Percentiles rank a stretch among this genome's conserved stretches.
These are phyloP conservation scores for Lachnellula subtilissima DNA, from an alignment of 2,329 filamentous ascomycete genomes.

Conservation along the genomic window DNA sequence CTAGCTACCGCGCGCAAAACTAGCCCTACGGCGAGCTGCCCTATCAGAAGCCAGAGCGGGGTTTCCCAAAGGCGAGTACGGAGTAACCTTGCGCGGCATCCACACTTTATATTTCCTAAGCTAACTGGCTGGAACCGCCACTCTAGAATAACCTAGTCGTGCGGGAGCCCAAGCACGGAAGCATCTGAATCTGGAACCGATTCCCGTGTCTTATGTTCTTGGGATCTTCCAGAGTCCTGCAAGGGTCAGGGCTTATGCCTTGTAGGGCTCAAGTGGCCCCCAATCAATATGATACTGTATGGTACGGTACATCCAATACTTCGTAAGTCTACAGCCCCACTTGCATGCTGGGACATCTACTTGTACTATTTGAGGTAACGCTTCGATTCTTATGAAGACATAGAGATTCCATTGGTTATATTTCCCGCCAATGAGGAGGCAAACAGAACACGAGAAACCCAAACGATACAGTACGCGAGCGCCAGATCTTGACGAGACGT, in stretches of 20 bases:
- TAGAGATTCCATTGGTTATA: too few species aligned
- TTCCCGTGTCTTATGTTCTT: conserved; percentile 1
- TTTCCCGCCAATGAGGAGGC: neutral
- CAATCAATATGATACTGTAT: neutral
- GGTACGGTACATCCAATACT: neutral
- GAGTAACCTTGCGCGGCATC: neutral
- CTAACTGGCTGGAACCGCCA: neutral
- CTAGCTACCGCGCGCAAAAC: neutral
- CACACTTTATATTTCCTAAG: neutral
- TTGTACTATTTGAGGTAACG: too few species aligned
- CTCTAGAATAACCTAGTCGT: neutral
- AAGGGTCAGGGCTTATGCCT: neutral
- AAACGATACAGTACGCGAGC: neutral
- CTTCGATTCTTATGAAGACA: neutral
- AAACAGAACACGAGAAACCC: neutral
- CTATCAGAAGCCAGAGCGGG: neutral
- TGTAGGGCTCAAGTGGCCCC: conserved; percentile 3
- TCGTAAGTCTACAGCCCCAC: neutral
- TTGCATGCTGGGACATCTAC: too few species aligned
- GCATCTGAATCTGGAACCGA: neutral
- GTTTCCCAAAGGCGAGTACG: too few species aligned
- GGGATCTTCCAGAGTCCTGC: conserved; percentile 1
- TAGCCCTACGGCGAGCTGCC: neutral
- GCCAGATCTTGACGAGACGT: neutral
- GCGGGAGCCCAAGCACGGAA: neutral